These are phyloP conservation scores for Clathrospora elynae DNA, from an alignment of 2,329 filamentous ascomycete genomes.

Conservation along the genomic window DNA sequence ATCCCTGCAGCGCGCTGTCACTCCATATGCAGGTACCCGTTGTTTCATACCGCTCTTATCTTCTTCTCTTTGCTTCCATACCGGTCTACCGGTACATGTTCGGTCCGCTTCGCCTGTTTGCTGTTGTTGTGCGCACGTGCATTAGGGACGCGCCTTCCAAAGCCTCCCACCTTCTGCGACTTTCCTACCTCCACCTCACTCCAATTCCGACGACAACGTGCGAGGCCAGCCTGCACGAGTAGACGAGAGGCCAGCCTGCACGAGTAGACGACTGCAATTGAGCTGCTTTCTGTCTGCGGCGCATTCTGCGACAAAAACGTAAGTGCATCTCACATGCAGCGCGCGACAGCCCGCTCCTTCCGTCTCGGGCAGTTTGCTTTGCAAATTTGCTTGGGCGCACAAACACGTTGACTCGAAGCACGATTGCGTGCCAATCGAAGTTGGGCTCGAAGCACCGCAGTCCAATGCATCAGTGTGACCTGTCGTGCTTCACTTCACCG, in stretches of 20 bases:
- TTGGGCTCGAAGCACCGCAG: neutral
- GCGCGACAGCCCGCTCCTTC: neutral
- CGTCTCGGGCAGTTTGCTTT: neutral
- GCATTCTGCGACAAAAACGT: neutral
- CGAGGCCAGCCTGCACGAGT: neutral
- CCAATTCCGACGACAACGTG: conserved; percentile 5
- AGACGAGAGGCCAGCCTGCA: neutral
- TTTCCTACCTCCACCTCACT: conserved; percentile 9
- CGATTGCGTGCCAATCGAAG: neutral
- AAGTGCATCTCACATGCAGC: conserved; percentile 6
- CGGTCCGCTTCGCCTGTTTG: conserved; percentile 7
- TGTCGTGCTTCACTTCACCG: conserved; percentile 8
- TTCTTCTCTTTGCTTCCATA: conserved; percentile 2
- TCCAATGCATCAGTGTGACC: neutral
- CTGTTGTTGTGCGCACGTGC: conserved; percentile 10
- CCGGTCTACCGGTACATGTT: neutral
- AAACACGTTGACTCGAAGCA: neutral
- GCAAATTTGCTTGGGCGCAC: conserved; percentile 2
- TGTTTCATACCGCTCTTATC: neutral
- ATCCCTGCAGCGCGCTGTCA: neutral
- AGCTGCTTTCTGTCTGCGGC: neutral
- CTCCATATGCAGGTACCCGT: neutral
- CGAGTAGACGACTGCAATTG: neutral
- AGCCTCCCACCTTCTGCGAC: conserved; percentile 6
- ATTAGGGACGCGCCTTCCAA: conserved; percentile 19